Evolutionary conservation across 495 filamentous ascomycete genomes (phyloP), one percentile per base, ranked within the genome.

Genomic region (Neurospora sp.): DNA sequence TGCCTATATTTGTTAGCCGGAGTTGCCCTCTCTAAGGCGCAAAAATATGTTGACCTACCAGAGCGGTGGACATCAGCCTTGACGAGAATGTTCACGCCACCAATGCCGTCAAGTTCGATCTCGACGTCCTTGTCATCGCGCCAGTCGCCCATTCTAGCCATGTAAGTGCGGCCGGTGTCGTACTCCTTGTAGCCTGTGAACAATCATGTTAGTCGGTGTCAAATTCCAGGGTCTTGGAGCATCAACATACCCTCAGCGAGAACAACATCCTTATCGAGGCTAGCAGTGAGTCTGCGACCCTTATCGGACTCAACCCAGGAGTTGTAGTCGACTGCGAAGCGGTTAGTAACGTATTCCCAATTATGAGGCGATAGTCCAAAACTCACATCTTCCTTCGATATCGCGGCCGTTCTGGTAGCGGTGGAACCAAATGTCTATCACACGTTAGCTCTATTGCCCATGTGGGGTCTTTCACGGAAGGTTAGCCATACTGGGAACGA

Each of bases 61-160:
- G 94, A 92, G 84, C 95, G 89, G 82, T 99, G 96, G 14, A 99
- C 95, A 78, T 99, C 94, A 20, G 94, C 96, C 82, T 99, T 99
- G 70, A 98, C 95, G 27, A 99, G 85, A 76, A 99, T 97, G 81
- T 94, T 98, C 74, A 99, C 96, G 75, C 96, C 96, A 78, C 96
- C 96, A 81, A 99, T 93, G 70, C 96, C 96, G 81, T 99, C 96
- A 40, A 99, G 90, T 76, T 92, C 89, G 48, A 99, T 87, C 82
- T 97, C 93, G 69, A 92, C 89, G 75, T 98, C 92, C 81, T 95
- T 95, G 84, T 98, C 89, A 59, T 93, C 87, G 42, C 92, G 88
- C 93, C 94, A 96, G 82, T 97, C 91, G 74, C 96, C 96, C 89
- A 96, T 92, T 73, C 84, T 86, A 20, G 91, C 91, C 86, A 99